These are phyloP conservation scores for Solanum peruvianum DNA, from an alignment of 257 asterid species.

Conservation along the genomic window DNA sequence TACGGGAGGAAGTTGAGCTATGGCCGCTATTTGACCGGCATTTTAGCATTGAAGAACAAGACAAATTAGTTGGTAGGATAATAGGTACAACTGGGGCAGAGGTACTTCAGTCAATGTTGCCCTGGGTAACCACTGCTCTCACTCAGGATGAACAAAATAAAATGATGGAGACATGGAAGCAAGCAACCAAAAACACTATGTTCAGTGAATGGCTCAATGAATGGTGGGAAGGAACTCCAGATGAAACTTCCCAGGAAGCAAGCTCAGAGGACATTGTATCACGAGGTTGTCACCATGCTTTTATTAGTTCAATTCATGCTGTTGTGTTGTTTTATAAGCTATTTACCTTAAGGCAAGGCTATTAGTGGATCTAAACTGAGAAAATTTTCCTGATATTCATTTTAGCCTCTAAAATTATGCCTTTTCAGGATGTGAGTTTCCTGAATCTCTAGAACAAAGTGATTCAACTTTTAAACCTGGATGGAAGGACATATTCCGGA, in stretches of 20 bases:
- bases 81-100: conserved; percentile 99
- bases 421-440: conserved; percentile 42
- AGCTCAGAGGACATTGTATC: conserved; percentile 36
- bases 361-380: not conserved
- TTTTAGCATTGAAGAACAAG: conserved; percentile 89
- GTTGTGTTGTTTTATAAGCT: not conserved
- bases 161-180: conserved; percentile 92
- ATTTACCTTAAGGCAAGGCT: not conserved
- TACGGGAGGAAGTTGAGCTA: conserved; percentile 89
- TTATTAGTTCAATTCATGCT: not conserved
- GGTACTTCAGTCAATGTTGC: conserved; percentile 94
- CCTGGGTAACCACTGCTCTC: conserved; percentile 97
- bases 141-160: conserved; percentile 94
- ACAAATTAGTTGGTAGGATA: conserved; percentile 84
- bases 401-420: not conserved
- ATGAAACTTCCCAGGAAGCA: conserved; percentile 28
- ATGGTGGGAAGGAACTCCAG: conserved; percentile 86
- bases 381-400: not conserved
- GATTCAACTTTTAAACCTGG: conserved; percentile 90
- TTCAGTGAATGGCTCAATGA: conserved; percentile 96
- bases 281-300: conserved; percentile 34
- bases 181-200: conserved; percentile 97
- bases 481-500: conserved; percentile 91
- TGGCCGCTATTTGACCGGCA: conserved; percentile 96
- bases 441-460: conserved; percentile 60